Conservation (phyloP, 2,329 filamentous ascomycete genomes). For the Colletotrichum magnum region DNA sequence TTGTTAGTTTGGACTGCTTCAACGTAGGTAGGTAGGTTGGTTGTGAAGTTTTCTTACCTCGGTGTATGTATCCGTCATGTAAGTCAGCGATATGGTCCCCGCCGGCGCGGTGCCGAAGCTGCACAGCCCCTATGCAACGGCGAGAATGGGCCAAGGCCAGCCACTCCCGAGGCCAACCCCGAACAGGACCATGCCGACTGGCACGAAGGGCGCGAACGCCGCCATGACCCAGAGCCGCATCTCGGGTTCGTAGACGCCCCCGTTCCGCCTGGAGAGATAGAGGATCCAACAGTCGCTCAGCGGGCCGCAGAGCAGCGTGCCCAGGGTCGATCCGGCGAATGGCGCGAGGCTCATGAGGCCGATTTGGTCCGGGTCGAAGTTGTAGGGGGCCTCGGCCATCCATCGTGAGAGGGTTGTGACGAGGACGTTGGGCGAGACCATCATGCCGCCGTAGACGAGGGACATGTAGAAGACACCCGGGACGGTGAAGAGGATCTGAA, state of each 20-base stretch:
- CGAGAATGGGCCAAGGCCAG: conserved; percentile 41
- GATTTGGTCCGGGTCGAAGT: conserved; percentile 53
- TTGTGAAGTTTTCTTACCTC: conserved; percentile 44
- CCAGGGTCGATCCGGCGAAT: conserved; percentile 56
- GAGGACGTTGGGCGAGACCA: conserved; percentile 54
- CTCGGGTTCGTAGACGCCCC: conserved; percentile 60
- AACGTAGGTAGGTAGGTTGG: no score
- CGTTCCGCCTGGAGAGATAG: conserved; percentile 51
- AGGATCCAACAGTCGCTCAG: conserved; percentile 55
- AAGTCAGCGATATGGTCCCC: conserved; percentile 53
- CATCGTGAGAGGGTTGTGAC: conserved; percentile 40
- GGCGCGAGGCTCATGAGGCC: conserved; percentile 56
- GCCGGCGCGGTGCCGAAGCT: conserved; percentile 53
- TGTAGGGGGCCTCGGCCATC: conserved; percentile 52
- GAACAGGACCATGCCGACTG: conserved; percentile 43
- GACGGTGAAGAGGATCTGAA: conserved; percentile 52
- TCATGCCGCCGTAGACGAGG: conserved; percentile 52
- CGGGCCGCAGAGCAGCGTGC: conserved; percentile 49
- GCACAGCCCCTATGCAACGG: conserved; percentile 54
- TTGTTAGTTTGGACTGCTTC: neutral
- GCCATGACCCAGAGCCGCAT: conserved; percentile 57
- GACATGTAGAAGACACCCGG: conserved; percentile 55
- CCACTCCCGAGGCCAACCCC: neutral
- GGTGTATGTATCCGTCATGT: conserved; percentile 54
- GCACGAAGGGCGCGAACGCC: conserved; percentile 49